Evolutionary conservation across 2,329 filamentous ascomycete species (phyloP), one percentile per base, ranked within the genome.

Genomic region (Stagonosporopsis vannaccii): DNA sequence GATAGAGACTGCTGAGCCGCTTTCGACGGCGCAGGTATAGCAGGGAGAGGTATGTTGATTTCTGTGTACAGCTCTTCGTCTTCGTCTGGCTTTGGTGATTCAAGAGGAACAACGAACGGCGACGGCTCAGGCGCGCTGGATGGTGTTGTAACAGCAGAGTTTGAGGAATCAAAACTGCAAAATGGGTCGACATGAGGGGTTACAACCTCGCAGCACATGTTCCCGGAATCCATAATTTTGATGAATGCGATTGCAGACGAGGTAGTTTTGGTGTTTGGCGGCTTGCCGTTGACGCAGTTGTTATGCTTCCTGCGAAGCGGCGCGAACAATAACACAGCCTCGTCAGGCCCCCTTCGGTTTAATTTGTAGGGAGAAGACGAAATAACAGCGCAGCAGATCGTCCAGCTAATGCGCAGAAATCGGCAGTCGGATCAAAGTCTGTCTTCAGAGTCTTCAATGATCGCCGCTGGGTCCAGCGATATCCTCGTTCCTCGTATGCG

Each of bases 1-100:
- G 53, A 56, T 20, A 62, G 50, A 15, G 61, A 19, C 25, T 48
- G 28, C 32, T 36, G 37, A 12, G 43, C 11, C 40, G 50, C 28
- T 37, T 42, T 56, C 53, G 52, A 30, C 20, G 51, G 52, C 19
- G 64, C 41, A 20, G 63, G 61, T 13, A 73, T 19, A 2, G 46
- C 51, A 11, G 72, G 72, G 0, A 74, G 59, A 4, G 71, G 71
- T 23, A 74, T 73, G 50, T 70, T 68, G 39, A 74, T 74, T 52
- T 74, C 72, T 0, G 70, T 74, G 54, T 73, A 74, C 0, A 73
- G 66, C 9, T 63, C 59, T 42, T 69, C 60, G 4, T 66, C 59
- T 35, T 67, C 60, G 36, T 66, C 61, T 25, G 55, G 13, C 12
- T 53, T 41, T 11, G 48, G 23, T 5, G 56, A 56, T 9, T 19